Evolutionary conservation across 2,329 filamentous ascomycete species (phyloP).

Genomic region (Aspergillus flavus): DNA sequence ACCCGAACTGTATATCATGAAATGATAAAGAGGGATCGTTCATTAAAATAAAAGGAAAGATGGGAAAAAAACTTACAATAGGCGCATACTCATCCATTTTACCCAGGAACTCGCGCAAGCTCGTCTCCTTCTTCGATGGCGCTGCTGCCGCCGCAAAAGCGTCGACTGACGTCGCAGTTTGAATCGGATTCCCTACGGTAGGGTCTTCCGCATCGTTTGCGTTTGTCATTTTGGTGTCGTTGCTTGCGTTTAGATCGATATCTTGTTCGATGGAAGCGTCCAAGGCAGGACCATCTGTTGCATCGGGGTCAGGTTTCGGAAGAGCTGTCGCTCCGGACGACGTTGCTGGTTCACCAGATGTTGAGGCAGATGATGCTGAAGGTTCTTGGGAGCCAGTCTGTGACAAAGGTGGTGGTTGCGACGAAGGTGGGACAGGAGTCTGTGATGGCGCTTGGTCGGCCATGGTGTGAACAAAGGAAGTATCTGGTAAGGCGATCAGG

Average conservation of each 20-base stretch:
- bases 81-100: conserved; percentile 99
- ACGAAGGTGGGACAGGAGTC: conserved; percentile 18
- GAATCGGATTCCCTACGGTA: conserved; percentile 23
- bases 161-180: conserved; percentile 34
- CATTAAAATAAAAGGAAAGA: conserved; percentile 7
- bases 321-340: conserved; percentile 23
- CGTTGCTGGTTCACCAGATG: conserved; percentile 16
- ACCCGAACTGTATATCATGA: too few species aligned
- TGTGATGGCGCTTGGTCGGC: conserved; percentile 36
- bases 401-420: conserved; percentile 25
- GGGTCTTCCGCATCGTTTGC: conserved; percentile 18
- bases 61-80: conserved; percentile 66
- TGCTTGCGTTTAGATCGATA: conserved; percentile 36
- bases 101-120: conserved; percentile 84
- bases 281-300: conserved; percentile 27
- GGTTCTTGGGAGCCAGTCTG: conserved; percentile 29
- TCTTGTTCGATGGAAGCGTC: conserved; percentile 42
- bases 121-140: conserved; percentile 86
- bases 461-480: conserved; percentile 30
- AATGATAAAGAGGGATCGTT: background rate
- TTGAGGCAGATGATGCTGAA: conserved; percentile 20
- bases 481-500: background rate
- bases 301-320: conserved; percentile 28
- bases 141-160: conserved; percentile 53
- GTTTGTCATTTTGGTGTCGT: conserved; percentile 24